Conservation (phyloP, 352 stramenopile species). For the Pythium sukuiense region DNA sequence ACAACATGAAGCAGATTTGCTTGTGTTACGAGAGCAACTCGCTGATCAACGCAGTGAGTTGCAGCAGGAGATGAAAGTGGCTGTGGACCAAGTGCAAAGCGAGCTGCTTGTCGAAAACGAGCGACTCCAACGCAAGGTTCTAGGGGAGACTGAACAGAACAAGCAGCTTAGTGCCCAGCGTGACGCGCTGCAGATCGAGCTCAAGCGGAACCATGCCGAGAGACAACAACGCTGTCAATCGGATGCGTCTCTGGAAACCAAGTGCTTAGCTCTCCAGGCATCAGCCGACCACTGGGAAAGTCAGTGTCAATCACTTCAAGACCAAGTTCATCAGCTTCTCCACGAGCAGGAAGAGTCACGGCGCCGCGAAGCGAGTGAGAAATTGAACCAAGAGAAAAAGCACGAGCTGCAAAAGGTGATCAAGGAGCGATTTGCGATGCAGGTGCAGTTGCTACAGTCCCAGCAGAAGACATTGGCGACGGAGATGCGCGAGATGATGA, state of each 20-base stretch:
- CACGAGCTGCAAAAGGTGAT: background rate
- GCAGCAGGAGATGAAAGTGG: conserved; percentile 44
- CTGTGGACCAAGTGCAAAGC: conserved; percentile 41
- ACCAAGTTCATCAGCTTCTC: conserved; percentile 22
- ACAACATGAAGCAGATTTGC: conserved; percentile 38
- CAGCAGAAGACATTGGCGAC: conserved; percentile 20
- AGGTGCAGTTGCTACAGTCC: conserved; percentile 18
- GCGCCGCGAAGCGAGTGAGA: background rate
- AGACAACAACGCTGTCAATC: conserved; percentile 5
- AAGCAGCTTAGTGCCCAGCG: conserved; percentile 11
- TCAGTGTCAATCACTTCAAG: conserved; percentile 18
- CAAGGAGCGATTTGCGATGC: conserved; percentile 14
- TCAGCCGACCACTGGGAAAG: conserved; percentile 17
- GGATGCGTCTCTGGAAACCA: conserved; percentile 9
- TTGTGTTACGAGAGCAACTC: conserved; percentile 37
- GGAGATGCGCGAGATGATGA: conserved; percentile 21
- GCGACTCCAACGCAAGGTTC: conserved; percentile 14
- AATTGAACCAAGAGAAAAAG: background rate
- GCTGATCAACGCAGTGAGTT: conserved; percentile 38
- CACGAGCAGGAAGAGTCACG: conserved; percentile 17
- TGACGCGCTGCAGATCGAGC: conserved; percentile 3
- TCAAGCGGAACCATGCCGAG: conserved; percentile 3
- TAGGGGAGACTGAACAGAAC: conserved; percentile 21
- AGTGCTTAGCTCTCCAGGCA: conserved; percentile 13
- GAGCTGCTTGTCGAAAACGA: conserved; percentile 39